Percentiles rank a stretch among this genome's conserved stretches.
Conservation (phyloP, 2,329 filamentous ascomycete species). For the Cladophialophora exuberans region DNA sequence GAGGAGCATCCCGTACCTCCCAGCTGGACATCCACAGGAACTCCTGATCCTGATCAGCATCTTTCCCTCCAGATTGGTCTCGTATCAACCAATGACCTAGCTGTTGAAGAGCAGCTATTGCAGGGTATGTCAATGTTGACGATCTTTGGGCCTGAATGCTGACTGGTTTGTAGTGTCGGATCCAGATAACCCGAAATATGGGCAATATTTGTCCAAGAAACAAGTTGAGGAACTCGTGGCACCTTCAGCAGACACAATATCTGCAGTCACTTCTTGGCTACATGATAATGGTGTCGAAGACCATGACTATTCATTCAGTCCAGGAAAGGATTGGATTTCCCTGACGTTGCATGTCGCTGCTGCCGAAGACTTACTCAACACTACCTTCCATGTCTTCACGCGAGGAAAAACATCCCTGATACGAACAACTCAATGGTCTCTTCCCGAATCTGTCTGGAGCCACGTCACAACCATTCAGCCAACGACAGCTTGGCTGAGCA, state of each 20-base stretch:
- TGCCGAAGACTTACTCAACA: background rate
- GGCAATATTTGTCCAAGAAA: background rate
- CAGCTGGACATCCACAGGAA: background rate
- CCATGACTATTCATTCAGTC: background rate
- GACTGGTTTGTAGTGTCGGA: background rate
- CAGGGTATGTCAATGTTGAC: background rate
- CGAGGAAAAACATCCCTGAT: background rate
- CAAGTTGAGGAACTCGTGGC: background rate
- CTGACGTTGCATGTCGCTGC: background rate
- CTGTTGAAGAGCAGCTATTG: background rate
- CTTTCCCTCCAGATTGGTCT: background rate
- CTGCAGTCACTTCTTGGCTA: background rate
- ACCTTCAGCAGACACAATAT: background rate
- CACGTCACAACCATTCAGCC: background rate
- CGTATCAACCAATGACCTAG: background rate
- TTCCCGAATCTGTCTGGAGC: background rate
- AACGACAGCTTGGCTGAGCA: background rate
- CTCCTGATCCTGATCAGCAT: background rate
- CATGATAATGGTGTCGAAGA: background rate
- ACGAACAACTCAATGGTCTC: background rate
- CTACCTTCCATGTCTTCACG: background rate
- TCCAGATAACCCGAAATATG: background rate
- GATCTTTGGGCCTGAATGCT: background rate
- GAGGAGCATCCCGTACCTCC: background rate
- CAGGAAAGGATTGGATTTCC: background rate